Base-by-base conservation (phyloP, 768 basidiomycete species). In the Hydnomerulius pinastri region DNA sequence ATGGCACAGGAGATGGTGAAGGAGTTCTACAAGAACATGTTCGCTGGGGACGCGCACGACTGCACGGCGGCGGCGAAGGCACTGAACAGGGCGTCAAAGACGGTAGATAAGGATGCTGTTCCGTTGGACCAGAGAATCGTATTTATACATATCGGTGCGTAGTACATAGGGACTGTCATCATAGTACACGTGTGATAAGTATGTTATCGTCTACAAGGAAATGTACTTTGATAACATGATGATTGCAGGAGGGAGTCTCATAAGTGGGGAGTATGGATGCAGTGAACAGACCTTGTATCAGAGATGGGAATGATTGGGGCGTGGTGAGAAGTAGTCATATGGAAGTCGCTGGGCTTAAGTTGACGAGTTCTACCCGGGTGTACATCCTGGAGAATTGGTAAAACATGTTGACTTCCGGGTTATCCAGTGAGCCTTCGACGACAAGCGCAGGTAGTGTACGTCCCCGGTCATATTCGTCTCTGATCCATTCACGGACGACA, bases 111-210 rank as follows among this genome's bases (percentile, higher is more conserved):
- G 51, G 27, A 25, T 2, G 11, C 23, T 7, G 61, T 64, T 12
- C 27, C 64, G 18, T 37, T 66, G 51, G 63, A 64, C 21, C 61
- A 64, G 50, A 58, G 63, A 29, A 52, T 65, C 18, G 64, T 65
- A 18, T 65, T 65, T 18, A 50, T 64, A 47, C 63, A 64, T 28
- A 64, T 63, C 29, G 64, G 64, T 17, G 51, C 46, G 20, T 53
- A 48, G 44, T n/a, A n/a, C n/a, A n/a, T n/a, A n/a, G n/a, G n/a
- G n/a, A n/a, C n/a, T n/a, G n/a, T n/a, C n/a, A n/a, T n/a, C n/a
- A n/a, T n/a, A n/a, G n/a, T n/a, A n/a, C n/a, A n/a, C n/a, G n/a
- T n/a, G n/a, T n/a, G n/a, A n/a, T n/a, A n/a, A n/a, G n/a, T n/a
- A n/a, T n/a, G n/a, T n/a, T n/a, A n/a, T n/a, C n/a, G n/a, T n/a